These are phyloP conservation scores for Colletotrichum lentis DNA, from an alignment of 2,329 filamentous ascomycete genomes.

Conservation along the genomic window DNA sequence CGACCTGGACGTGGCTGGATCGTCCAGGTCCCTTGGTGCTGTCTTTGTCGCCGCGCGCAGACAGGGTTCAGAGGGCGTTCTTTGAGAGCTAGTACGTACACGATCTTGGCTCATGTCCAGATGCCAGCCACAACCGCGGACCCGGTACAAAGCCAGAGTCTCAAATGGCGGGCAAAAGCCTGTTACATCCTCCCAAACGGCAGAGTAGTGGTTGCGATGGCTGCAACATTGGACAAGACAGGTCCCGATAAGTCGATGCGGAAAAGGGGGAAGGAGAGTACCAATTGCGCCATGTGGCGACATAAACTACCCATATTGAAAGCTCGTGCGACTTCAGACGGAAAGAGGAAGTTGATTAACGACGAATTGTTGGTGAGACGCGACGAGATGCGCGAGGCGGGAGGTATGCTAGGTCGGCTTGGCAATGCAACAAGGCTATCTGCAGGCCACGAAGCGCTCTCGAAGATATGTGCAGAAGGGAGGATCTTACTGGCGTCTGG, in stretches of 20 bases:
- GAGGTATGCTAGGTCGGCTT: conserved; percentile 20
- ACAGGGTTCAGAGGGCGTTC: conserved; percentile 4
- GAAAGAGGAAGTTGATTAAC: conserved; percentile 32
- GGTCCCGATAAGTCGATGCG: conserved; percentile 25
- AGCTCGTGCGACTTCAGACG: conserved; percentile 9
- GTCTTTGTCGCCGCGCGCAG: conserved; percentile 12
- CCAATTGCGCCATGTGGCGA: conserved; percentile 33
- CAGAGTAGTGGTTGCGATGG: background rate
- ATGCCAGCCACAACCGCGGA: conserved; percentile 3
- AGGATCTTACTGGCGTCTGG: background rate
- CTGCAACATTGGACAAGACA: background rate
- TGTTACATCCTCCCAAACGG: background rate
- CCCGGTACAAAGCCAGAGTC: background rate
- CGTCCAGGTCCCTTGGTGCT: background rate
- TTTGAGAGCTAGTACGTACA: conserved; percentile 15
- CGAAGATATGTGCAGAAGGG: background rate
- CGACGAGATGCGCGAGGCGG: background rate
- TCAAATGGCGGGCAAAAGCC: no score
- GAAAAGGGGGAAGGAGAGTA: conserved; percentile 36
- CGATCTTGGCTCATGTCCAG: background rate
- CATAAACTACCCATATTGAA: conserved; percentile 8
- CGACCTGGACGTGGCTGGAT: background rate
- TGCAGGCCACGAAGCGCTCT: conserved; percentile 13
- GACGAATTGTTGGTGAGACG: conserved; percentile 16
- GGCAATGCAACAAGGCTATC: conserved; percentile 35